Conservation (phyloP, 1,284 basidiomycete species). For the Amylostereum chailletii region DNA sequence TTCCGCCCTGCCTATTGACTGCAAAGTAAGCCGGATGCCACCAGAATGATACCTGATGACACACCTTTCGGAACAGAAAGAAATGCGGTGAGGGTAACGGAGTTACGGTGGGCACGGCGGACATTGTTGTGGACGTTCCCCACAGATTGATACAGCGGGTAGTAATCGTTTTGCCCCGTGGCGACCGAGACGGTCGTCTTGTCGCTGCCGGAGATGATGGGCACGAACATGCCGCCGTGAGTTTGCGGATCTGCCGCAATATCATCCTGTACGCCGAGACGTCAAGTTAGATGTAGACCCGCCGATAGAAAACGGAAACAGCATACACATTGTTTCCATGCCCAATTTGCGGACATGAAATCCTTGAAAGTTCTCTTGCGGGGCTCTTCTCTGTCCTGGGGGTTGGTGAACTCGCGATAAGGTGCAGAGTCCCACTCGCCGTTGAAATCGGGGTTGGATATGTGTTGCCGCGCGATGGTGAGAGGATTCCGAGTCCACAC, state of each 20-base stretch:
- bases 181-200: constrained; percentile 19
- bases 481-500: constrained; percentile 10
- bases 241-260: constrained; percentile 9
- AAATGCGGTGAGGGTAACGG: constrained; percentile 15
- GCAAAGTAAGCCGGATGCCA: background rate
- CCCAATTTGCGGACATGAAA: constrained; percentile 15
- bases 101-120: constrained; percentile 15
- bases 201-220: constrained; percentile 14
- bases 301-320: background rate
- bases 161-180: constrained; percentile 15
- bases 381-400: constrained; percentile 9
- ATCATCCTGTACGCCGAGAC: constrained; percentile 2
- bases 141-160: constrained; percentile 16
- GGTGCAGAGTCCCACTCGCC: constrained; percentile 16
- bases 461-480: background rate
- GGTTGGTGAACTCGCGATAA: constrained; percentile 2
- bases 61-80: constrained; percentile 18
- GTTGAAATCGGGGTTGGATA: constrained; percentile 14
- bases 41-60: background rate
- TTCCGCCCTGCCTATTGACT: background rate
- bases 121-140: constrained; percentile 15
- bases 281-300: background rate
- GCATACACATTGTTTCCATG: constrained; percentile 13
- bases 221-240: constrained; percentile 10
- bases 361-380: constrained; percentile 16